These are phyloP conservation scores for Pyrenochaeta sp. DNA, from an alignment of 2,329 filamentous ascomycete species.

Conservation along the genomic window DNA sequence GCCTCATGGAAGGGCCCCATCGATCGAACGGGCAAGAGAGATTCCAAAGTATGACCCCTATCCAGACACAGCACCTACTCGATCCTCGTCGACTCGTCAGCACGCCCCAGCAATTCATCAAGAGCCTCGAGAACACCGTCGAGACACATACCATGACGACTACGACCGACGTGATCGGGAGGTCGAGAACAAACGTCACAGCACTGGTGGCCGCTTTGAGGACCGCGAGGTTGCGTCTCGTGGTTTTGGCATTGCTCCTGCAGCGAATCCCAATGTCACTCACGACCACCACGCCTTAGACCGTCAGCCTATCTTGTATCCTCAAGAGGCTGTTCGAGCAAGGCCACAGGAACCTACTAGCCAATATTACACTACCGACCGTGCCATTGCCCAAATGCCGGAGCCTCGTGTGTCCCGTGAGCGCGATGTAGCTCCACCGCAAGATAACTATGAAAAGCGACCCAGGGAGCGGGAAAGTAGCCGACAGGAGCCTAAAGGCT, in stretches of 20 bases:
- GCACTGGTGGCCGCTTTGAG: slow-evolving; percentile 40
- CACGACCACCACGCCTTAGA: slow-evolving; percentile 52
- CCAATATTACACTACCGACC: slow-evolving; percentile 36
- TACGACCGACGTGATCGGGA: slow-evolving; percentile 55
- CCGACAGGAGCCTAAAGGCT: slow-evolving; percentile 25
- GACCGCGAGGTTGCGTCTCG: slow-evolving; percentile 56
- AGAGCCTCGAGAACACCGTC: slow-evolving; percentile 52
- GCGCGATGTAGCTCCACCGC: slow-evolving; percentile 27
- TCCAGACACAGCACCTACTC: slow-evolving; percentile 42
- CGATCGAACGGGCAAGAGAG: slow-evolving; percentile 45
- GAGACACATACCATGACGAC: slow-evolving; percentile 53
- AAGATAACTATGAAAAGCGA: slow-evolving; percentile 42
- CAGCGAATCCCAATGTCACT: slow-evolving; percentile 15
- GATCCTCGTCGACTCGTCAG: slow-evolving; percentile 52
- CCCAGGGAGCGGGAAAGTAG: slow-evolving; percentile 41
- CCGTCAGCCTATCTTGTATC: slow-evolving; percentile 40
- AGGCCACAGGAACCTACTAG: slow-evolving; percentile 26
- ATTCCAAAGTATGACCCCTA: slow-evolving; percentile 48
- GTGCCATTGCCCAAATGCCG: slow-evolving; percentile 33
- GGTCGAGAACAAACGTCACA: slow-evolving; percentile 49
- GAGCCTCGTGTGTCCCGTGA: slow-evolving; percentile 36
- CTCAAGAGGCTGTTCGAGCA: slow-evolving; percentile 23
- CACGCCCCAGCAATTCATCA: slow-evolving; percentile 58
- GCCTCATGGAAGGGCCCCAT: slow-evolving; percentile 36
- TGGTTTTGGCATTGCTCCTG: slow-evolving; percentile 57